A percentile compares a stretch with the other conserved stretches of the same genome.
Evolutionary conservation across 164 flowering plant genomes (phyloP).

Genomic region (Cinnamomum chago): DNA sequence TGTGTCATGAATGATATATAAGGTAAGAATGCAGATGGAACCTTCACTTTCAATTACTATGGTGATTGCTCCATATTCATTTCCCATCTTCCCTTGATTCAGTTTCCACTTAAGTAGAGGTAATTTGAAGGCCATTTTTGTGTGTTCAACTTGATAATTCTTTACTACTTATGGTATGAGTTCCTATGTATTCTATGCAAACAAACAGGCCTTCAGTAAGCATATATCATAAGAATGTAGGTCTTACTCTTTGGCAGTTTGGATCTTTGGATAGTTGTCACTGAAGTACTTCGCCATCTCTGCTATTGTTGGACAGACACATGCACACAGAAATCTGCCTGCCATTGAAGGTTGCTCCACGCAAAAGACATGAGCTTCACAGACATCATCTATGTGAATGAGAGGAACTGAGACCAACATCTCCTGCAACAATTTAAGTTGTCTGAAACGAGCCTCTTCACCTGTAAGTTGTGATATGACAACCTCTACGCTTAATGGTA

Average conservation of each 20-base stretch:
- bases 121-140: no score
- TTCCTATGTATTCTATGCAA: no score
- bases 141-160: no score
- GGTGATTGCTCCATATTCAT: no score
- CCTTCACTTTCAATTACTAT: no score
- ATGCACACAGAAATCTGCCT: conserved; percentile 32
- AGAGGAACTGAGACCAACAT: conserved; percentile 20
- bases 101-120: no score
- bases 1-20: no score
- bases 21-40: no score
- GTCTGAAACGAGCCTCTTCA: background rate
- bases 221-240: background rate
- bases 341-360: conserved; percentile 25
- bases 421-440: conserved; percentile 12
- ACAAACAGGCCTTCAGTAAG: no score
- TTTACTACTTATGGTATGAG: no score
- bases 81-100: no score
- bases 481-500: conserved; percentile 1
- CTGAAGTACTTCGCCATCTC: conserved; percentile 15
- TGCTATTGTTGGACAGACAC: background rate
- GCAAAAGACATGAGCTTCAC: conserved; percentile 40
- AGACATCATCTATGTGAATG: conserved; percentile 33
- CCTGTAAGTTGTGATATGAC: conserved; percentile 8
- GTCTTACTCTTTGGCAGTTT: conserved; percentile 23
- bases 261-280: conserved; percentile 7